Evolutionary conservation across 2,329 filamentous ascomycete species (phyloP).

Genomic region (Colletotrichum sidae): DNA sequence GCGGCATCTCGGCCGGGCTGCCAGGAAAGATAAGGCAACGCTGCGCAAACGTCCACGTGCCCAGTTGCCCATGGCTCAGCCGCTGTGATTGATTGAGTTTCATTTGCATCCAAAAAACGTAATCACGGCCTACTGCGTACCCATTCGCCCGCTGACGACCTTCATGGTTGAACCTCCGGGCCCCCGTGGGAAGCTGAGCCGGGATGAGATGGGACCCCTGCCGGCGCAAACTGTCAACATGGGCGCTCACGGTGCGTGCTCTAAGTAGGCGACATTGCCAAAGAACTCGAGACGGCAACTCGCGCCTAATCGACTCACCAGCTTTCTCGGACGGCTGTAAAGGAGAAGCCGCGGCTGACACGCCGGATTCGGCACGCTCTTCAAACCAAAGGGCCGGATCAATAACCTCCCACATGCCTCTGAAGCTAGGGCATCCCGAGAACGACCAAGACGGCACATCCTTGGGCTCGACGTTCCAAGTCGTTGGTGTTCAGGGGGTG

Average conservation of each 20-base stretch:
- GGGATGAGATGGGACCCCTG: too few relatives aligned
- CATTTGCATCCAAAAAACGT: slow-evolving; percentile 4
- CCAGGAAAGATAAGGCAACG: neutral
- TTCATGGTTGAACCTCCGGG: neutral
- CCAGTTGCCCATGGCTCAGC: neutral
- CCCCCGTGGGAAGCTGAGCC: slow-evolving; percentile 9
- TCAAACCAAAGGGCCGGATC: slow-evolving; percentile 15
- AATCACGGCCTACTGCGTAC: slow-evolving; percentile 1
- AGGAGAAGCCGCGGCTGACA: neutral
- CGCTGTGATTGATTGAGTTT: neutral
- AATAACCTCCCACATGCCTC: slow-evolving; percentile 20
- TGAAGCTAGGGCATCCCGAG: slow-evolving; percentile 13
- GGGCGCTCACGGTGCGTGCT: too few relatives aligned
- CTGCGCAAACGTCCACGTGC: slow-evolving; percentile 9
- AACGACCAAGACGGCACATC: slow-evolving; percentile 4
- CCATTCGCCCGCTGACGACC: slow-evolving; percentile 9
- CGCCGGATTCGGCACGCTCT: slow-evolving; percentile 5
- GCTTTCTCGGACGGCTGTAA: neutral
- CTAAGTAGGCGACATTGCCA: neutral
- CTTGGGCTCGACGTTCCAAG: neutral
- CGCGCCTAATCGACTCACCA: slow-evolving; percentile 3
- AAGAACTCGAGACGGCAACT: neutral
- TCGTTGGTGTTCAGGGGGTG: too few relatives aligned
- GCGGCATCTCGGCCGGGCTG: neutral
- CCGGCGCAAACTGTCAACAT: too few relatives aligned